Percentiles rank a stretch among this genome's conserved stretches.
These are phyloP conservation scores for Emmonsiellopsis sp. DNA, from an alignment of 2,329 filamentous ascomycete species.

Conservation along the genomic window DNA sequence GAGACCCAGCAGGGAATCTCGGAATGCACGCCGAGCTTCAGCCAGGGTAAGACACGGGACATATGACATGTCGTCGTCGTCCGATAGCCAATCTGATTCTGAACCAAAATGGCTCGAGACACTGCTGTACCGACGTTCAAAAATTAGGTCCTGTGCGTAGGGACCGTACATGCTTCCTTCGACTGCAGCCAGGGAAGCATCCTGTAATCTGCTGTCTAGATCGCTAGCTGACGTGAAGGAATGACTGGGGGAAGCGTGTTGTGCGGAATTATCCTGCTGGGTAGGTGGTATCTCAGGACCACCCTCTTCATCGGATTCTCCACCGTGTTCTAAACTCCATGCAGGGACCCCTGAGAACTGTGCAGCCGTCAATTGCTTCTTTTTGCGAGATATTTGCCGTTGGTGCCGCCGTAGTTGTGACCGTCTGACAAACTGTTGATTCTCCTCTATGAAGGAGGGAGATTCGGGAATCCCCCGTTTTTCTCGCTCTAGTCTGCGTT, in stretches of 20 bases:
- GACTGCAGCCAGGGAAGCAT: conserved; percentile 43
- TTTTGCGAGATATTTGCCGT: conserved; percentile 50
- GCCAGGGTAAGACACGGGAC: conserved; percentile 87
- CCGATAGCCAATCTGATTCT: conserved; percentile 34
- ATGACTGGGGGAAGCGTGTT: conserved; percentile 45
- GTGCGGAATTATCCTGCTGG: conserved; percentile 45
- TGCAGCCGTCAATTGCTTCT: conserved; percentile 50
- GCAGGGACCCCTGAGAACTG: conserved; percentile 48
- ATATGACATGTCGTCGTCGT: conserved; percentile 79
- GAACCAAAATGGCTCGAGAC: conserved; percentile 54
- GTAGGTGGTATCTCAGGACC: conserved; percentile 24
- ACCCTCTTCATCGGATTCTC: conserved; percentile 46
- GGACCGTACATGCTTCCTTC: conserved; percentile 72
- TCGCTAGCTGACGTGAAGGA: conserved; percentile 44
- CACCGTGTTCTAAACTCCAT: conserved; percentile 81
- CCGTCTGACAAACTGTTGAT: conserved; percentile 31
- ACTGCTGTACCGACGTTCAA: conserved; percentile 68
- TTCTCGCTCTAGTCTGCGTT: conserved; percentile 61
- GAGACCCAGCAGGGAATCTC: conserved; percentile 84
- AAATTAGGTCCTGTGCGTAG: conserved; percentile 51
- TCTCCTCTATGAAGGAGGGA: conserved; percentile 35
- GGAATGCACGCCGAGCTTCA: conserved; percentile 73
- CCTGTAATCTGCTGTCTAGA: conserved; percentile 19
- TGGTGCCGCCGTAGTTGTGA: conserved; percentile 32
- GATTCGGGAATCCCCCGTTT: conserved; percentile 75